Conservation (phyloP, 495 filamentous ascomycete species). For the Aspergillus nidulans region DNA sequence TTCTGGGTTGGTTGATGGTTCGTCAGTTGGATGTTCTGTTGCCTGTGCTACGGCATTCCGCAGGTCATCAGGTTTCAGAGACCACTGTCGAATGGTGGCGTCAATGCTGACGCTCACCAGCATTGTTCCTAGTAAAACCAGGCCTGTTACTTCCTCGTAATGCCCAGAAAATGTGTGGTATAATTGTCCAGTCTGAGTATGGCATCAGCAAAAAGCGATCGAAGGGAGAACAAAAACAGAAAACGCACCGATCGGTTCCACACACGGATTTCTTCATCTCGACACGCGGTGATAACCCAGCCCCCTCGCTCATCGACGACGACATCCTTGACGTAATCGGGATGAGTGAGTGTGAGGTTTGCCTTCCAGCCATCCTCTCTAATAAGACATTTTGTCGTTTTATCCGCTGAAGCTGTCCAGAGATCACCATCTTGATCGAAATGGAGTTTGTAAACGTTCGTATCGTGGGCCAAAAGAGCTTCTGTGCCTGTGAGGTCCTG, state of each 20-base stretch:
- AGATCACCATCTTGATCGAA: slow-evolving; percentile 70
- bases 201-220: slow-evolving; percentile 15
- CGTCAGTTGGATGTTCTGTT: slow-evolving; percentile 47
- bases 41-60: slow-evolving; percentile 56
- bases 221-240: not conserved
- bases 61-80: slow-evolving; percentile 59
- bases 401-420: slow-evolving; percentile 89
- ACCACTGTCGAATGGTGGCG: slow-evolving; percentile 80
- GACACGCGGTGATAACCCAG: slow-evolving; percentile 86
- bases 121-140: slow-evolving; percentile 57
- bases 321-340: slow-evolving; percentile 85
- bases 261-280: slow-evolving; percentile 86
- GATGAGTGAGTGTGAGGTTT: slow-evolving; percentile 70
- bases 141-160: slow-evolving; percentile 84
- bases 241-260: slow-evolving; percentile 66
- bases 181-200: slow-evolving; percentile 59
- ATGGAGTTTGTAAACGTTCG: slow-evolving; percentile 79
- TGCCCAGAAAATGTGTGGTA: slow-evolving; percentile 78
- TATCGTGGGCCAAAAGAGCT: slow-evolving; percentile 78
- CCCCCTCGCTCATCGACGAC: slow-evolving; percentile 62
- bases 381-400: slow-evolving; percentile 69
- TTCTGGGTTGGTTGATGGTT: slow-evolving; percentile 37
- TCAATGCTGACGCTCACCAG: slow-evolving; percentile 84
- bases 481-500: slow-evolving; percentile 42
- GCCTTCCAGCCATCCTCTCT: slow-evolving; percentile 59